Conservation (phyloP, 2,329 filamentous ascomycete genomes). For the Aspergillus puulaauensis region DNA sequence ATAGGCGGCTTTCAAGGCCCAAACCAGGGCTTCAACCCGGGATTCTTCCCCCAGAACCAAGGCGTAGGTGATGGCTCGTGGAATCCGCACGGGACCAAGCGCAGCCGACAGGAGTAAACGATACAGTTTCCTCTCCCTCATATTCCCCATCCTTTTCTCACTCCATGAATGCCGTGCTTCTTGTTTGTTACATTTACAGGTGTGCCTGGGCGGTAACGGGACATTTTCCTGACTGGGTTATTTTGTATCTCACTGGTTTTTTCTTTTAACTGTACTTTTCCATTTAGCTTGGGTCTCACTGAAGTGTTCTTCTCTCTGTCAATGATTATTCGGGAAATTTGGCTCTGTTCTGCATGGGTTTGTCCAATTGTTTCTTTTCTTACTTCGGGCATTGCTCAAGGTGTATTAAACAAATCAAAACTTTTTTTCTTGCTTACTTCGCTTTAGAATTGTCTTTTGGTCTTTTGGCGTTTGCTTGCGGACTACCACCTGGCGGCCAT, state of each 20-base stretch:
- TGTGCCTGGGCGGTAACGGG: slow-evolving; percentile 9
- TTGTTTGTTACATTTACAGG: slow-evolving; percentile 6
- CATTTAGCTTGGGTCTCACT: slow-evolving; percentile 4
- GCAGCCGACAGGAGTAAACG: slow-evolving; percentile 67
- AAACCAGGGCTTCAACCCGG: slow-evolving; percentile 69
- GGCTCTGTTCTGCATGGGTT: slow-evolving; percentile 10
- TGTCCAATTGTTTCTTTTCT: slow-evolving; percentile 6
- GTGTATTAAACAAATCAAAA: slow-evolving; percentile 30
- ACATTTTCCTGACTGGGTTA: slow-evolving; percentile 8
- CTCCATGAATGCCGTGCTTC: not conserved
- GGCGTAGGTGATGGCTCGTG: slow-evolving; percentile 61
- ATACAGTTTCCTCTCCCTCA: not conserved
- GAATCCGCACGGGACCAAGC: slow-evolving; percentile 80
- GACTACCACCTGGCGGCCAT: too few species aligned
- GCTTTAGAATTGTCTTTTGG: not conserved
- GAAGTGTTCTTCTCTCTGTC: slow-evolving; percentile 9
- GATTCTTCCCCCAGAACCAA: slow-evolving; percentile 63
- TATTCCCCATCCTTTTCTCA: not conserved
- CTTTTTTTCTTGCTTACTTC: slow-evolving; percentile 6
- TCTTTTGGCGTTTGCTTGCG: not conserved
- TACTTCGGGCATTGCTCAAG: slow-evolving; percentile 20
- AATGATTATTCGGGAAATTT: slow-evolving; percentile 20
- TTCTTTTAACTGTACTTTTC: slow-evolving; percentile 2
- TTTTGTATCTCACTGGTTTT: slow-evolving; percentile 15
- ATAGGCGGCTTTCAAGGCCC: slow-evolving; percentile 66